Base-by-base conservation (phyloP, 2,329 filamentous ascomycete genomes). In the Tothia fuscella region DNA sequence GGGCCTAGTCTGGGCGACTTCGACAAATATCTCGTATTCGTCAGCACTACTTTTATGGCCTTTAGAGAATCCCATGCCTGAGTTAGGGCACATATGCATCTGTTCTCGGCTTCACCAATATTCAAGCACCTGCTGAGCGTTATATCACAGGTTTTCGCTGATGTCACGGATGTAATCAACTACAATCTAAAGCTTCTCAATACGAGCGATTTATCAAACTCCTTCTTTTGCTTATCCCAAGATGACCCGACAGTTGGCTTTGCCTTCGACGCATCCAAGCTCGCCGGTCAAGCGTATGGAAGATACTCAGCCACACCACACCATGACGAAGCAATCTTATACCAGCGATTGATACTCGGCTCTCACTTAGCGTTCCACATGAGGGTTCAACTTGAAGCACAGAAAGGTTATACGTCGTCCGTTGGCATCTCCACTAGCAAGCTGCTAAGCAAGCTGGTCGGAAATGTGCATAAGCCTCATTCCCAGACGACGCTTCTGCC, bases 391-490 rank as follows among this genome's bases (percentile, higher is more conserved):
- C 66, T 96, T 9, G 82, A 93, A 53, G 67, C 78, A 34, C 70
- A 85, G 34, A 80, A 78, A 53, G 85, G 86, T 2, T 94, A 89
- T 60, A 94, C 87, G 0, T 82, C 82, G 21, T 89, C 88, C 1
- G 87, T 84, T 31, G 89, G 89, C 3, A 77, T 96, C 17, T 81
- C 87, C 2, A 93, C 85, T 1, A 89, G 81, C 53, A 96, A 96
- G 59, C 61, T 89, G 4, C 67, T 94, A 9, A 78, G 83, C 45
- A 96, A 96, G 59, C 70, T 96, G 12, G 83, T 78, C 7, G 89
- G 89, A 10, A 82, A 77, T 56, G 67, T 80, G 45, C 77, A 95
- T 57, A 96, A 96, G 62, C 89, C 89, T 1, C 79, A 80, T 45
- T 81, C 76, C 46, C 91, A 96, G 59, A 96, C 89, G 0, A 86